Evolutionary conservation across 164 flowering plant genomes (phyloP).

Genomic region (Akebia trifoliata): DNA sequence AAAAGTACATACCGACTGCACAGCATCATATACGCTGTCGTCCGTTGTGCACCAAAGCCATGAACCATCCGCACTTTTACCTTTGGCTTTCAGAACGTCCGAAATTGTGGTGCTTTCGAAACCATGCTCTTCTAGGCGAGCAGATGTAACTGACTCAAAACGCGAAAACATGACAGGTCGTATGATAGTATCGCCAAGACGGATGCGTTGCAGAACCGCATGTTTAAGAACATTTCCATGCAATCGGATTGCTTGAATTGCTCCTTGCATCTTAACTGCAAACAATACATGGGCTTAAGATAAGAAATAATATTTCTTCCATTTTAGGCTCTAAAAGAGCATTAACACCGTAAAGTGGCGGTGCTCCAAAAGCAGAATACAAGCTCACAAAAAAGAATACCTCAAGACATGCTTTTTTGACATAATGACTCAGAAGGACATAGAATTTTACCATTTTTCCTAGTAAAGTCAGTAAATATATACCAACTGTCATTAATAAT

Average conservation of each 20-base stretch:
- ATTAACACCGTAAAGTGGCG: too few species aligned
- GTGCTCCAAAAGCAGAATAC: too few species aligned
- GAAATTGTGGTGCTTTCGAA: slow-evolving; percentile 85
- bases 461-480: too few species aligned
- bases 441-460: too few species aligned
- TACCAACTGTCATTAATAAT: too few species aligned
- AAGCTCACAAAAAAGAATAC: too few species aligned
- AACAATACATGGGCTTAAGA: not conserved
- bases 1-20: slow-evolving; percentile 64
- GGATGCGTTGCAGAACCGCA: slow-evolving; percentile 53
- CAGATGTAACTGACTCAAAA: slow-evolving; percentile 38
- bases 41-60: slow-evolving; percentile 99
- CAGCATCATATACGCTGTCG: slow-evolving; percentile 92
- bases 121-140: slow-evolving; percentile 86
- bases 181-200: slow-evolving; percentile 37
- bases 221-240: slow-evolving; percentile 46
- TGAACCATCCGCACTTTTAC: slow-evolving; percentile 94
- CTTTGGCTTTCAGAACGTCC: slow-evolving; percentile 71
- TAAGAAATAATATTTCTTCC: not conserved
- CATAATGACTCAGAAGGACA: too few species aligned
- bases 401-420: too few species aligned
- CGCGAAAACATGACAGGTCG: slow-evolving; percentile 38
- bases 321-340: not conserved
- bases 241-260: slow-evolving; percentile 36
- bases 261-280: slow-evolving; percentile 57